Base-by-base conservation (phyloP, 805 yeast genomes). In the Groenewaldozyma salmanticensis region DNA sequence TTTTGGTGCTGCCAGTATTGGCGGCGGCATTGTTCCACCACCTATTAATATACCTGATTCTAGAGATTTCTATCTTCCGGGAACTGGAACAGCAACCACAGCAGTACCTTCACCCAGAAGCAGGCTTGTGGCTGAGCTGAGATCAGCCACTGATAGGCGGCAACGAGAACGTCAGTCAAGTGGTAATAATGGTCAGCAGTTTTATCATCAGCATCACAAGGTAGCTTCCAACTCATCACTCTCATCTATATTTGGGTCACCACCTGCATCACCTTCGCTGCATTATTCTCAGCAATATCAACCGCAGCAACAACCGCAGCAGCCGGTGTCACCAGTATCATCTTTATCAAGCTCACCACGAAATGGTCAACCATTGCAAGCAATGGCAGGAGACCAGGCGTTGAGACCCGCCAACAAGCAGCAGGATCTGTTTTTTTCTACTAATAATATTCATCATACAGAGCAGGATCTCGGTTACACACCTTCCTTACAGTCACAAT, bases 81-180 rank as follows among this genome's bases (percentile, higher is more conserved):
- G 17, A 9, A 35, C 16, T 9, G 37, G 27, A 2, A 22, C 43
- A 2, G 29, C 45, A 13, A 38, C 44, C 2, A 22, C 43, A 2
- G 29, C 45, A 13, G 35, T 42, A 1, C 49, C 52, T 9, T 47
- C 54, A 13, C 52, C 57, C 1, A 32, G 58, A 33, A 55, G 57
- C 4, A 52, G 53, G n/a, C 42, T 53, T 5, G 48, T 53, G 15
- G 52, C 54, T 2, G 58, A 52, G 5, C 45, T 53, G 27, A 20
- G 52, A 22, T 46, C 49, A n/a, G 58, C 58, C 27, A 53, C 58
- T 6, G 57, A 53, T 29, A 37, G 58, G 2, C 44, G 58, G 15
- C 50, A 49, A 21, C 45, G 46, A 15, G 48, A 43, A 24, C 50
- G 29, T 5, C 46, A 31, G 27, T n/a, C n/a, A n/a, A n/a, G n/a